phyloP scores from a whole-genome alignment of 176 grass and related monocot species.

The Melocanna baccifera region DNA sequence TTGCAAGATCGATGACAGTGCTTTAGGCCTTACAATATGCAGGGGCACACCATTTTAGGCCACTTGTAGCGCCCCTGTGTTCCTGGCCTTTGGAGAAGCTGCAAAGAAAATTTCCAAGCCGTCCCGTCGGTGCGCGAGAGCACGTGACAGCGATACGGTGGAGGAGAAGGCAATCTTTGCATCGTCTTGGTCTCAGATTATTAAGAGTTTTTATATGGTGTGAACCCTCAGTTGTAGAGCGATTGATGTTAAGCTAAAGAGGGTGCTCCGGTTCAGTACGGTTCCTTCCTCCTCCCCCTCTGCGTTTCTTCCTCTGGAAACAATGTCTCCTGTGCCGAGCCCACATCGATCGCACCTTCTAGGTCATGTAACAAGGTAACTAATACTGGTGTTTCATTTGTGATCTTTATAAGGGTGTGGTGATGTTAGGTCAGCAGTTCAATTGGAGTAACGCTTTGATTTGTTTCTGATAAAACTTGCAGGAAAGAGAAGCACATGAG shows the following conservation, averaged over 20 bases:
- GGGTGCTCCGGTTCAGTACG: conserved; percentile 28
- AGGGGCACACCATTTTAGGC: conserved; percentile 28
- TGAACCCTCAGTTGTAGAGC: conserved; percentile 27
- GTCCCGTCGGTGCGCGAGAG: conserved; percentile 50
- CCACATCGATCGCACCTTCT: conserved; percentile 33
- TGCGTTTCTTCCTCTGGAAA: not conserved
- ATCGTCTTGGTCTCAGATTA: conserved; percentile 36
- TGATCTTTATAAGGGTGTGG: not conserved
- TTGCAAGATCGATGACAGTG: conserved; percentile 43
- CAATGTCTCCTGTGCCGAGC: conserved; percentile 54
- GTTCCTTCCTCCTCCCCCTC: not conserved
- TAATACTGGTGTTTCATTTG: not conserved
- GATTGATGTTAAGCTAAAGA: conserved; percentile 38
- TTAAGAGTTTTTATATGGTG: conserved; percentile 3
- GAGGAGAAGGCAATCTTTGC: conserved; percentile 50
- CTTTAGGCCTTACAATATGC: conserved; percentile 18
- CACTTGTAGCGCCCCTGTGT: conserved; percentile 16
- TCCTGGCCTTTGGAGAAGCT: conserved; percentile 26
- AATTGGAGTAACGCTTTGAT: not conserved
- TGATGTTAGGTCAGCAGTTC: not conserved
- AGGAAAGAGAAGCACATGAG: conserved; percentile 55
- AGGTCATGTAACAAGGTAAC: conserved; percentile 43
- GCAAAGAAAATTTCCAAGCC: conserved; percentile 38
- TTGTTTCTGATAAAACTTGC: not conserved
- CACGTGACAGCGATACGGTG: conserved; percentile 66